Base-by-base conservation (phyloP, 257 asterid genomes). In the Nicotiana noctiflora region DNA sequence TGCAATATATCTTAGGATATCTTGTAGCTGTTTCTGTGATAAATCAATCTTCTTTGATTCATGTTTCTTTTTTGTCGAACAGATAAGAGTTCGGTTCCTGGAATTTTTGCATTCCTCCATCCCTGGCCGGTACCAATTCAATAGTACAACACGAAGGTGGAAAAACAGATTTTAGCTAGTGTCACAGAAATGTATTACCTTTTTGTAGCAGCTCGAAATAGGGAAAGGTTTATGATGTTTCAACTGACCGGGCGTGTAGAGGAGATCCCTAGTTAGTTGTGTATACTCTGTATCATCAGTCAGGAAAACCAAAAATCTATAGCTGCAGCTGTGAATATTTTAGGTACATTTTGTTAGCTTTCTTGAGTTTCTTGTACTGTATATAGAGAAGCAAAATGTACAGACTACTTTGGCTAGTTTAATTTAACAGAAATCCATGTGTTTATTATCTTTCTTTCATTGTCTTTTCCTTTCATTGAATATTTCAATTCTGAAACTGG, bases 21-120 rank as follows among this genome's bases (percentile, higher is more conserved):
- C 4, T 14, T 21, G 44, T 3, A 72, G 23, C 59, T 66, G 37
- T 72, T 2, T 46, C 59, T 46, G 14, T 27, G 23, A 13, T 72
- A 46, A 70, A 72, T 46, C 23, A 3, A 72, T 19, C 21, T 29
- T 29, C 2, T 19, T 44, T 46, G 37, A 44, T 10, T 46, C 34
- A 44, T 72, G 4, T 44, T 72, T 72, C 37, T 72, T 72, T 72
- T 72, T 72, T 72, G 23, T 72, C 46, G 77, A 72, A 72, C 77
- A 72, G 77, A 46, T 23, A 1, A n/a, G 34, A 12, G 27, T 66
- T 18, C 21, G 1, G 3, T 21, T 70, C 59, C 37, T 2, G 59
- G 77, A 44, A 53, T 19, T 44, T 70, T 70, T 3, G n/a, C 21
- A 5, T 40, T 70, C 32, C 32, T 68, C 60, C 77, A 44, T 44